Conservation (phyloP, 176 grass and related monocot genomes). For the Bolboschoenus planiculmis region DNA sequence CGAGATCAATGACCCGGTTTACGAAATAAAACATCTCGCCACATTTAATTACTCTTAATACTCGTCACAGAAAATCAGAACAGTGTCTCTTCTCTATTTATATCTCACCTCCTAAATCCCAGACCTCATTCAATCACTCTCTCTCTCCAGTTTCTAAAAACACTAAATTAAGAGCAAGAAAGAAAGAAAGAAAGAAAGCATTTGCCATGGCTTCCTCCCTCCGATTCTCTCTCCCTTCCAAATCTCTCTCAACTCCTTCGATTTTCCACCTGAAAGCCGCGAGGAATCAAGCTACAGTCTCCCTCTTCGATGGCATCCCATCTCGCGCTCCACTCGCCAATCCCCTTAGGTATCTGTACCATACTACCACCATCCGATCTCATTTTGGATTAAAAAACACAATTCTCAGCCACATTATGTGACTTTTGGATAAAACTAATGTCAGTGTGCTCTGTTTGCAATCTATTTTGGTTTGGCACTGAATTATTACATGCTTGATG, state of each 20-base stretch:
- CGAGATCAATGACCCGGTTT: background rate
- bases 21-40: background rate
- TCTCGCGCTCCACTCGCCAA: background rate
- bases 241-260: background rate
- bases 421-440: background rate
- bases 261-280: background rate
- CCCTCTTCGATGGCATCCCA: background rate
- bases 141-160: no score
- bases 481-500: background rate
- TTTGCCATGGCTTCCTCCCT: constrained; percentile 5
- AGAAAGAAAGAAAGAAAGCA: background rate
- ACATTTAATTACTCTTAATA: background rate
- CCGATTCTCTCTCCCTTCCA: background rate
- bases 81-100: background rate
- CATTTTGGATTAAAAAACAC: background rate
- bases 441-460: background rate
- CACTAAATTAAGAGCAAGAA: background rate
- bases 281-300: background rate
- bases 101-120: no score
- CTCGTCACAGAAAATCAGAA: background rate
- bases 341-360: constrained; percentile 22
- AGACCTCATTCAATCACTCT: background rate
- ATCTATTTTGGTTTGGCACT: background rate
- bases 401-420: background rate
- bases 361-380: background rate